phyloP scores from a whole-genome alignment of 2,329 filamentous ascomycete genomes.

The Colletotrichum sp. region DNA sequence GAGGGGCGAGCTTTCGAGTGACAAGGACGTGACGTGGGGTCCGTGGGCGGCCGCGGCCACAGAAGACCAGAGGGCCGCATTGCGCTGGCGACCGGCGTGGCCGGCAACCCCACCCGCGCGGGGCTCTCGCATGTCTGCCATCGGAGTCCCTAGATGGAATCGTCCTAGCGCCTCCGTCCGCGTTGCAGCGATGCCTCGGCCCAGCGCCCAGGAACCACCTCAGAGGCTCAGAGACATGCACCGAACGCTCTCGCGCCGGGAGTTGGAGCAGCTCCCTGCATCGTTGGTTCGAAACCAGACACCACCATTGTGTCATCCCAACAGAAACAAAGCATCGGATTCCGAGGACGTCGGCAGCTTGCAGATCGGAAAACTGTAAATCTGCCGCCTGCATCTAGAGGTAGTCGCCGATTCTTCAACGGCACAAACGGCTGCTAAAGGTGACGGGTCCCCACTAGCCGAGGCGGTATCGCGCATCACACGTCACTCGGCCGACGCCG shows the following conservation, averaged over 20 bases:
- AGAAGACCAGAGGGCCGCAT: not conserved
- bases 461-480: not conserved
- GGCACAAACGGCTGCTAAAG: not conserved
- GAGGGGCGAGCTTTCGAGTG: not conserved
- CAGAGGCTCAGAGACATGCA: not conserved
- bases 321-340: not conserved
- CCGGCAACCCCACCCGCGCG: constrained; percentile 14
- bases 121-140: not conserved
- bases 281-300: not conserved
- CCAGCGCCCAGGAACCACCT: not conserved
- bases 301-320: not conserved
- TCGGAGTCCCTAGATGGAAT: constrained; percentile 12
- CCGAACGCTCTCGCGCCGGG: not conserved
- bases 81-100: not conserved
- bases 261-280: not conserved
- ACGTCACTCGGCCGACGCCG: not conserved
- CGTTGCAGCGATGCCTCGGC: constrained; percentile 10
- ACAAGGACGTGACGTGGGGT: not conserved
- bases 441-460: not conserved
- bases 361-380: not conserved
- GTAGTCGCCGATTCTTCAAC: not conserved
- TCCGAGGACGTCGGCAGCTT: not conserved
- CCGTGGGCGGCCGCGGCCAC: not conserved
- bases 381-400: not conserved
- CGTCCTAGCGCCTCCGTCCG: constrained; percentile 7